Base-by-base conservation (phyloP, 2,329 filamentous ascomycete species). In the Trichoderma sp. region DNA sequence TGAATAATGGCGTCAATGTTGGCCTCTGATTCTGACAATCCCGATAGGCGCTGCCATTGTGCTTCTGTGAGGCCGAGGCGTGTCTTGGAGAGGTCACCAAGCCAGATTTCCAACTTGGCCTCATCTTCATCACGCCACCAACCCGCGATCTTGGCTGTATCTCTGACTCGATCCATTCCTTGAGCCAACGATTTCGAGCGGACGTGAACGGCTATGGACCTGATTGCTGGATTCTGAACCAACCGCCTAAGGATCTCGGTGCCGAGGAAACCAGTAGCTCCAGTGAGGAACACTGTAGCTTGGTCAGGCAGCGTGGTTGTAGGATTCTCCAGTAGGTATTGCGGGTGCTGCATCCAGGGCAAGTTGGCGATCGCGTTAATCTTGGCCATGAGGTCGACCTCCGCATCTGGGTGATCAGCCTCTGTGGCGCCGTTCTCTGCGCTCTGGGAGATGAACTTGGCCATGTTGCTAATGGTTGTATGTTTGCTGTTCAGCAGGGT, bases 1-100 rank as follows among this genome's bases (percentile, higher is more conserved):
- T 97, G 90, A 41, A 92, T 84, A 7, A 92, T 81, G 2, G 88
- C 83, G 72, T 96, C 90, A 1, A 65, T 54, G 15, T 54, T 48
- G 17, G 14, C 2, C 0, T 65, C 39, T 30, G 52, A 50, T 14
- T 17, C 30, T 2, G 63, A 62, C n/a, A 48, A 5, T 5, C 56
- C 56, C 2, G 43, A 50, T 2, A 66, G 47, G 6, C 59, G 51
- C 19, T 28, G 15, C 59, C 58, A 66, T 7, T 66, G 64, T 3
- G 15, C 15, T 3, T 30, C 39, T 19, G 17, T 44, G n/a, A 66
- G 44, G 7, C 58, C 64, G 3, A 66, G 44, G 21, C 45, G 50
- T n/a, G 30, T 5, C 24, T 56, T 51, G 2, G 51, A 30, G 10
- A 66, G 47, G 10, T 66, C 64, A 0, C 64, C 64, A 4, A 19